Percentiles rank a stretch among this genome's conserved stretches.
phyloP scores from a whole-genome alignment of 2,329 filamentous ascomycete genomes.

The Beauveria bassiana region DNA sequence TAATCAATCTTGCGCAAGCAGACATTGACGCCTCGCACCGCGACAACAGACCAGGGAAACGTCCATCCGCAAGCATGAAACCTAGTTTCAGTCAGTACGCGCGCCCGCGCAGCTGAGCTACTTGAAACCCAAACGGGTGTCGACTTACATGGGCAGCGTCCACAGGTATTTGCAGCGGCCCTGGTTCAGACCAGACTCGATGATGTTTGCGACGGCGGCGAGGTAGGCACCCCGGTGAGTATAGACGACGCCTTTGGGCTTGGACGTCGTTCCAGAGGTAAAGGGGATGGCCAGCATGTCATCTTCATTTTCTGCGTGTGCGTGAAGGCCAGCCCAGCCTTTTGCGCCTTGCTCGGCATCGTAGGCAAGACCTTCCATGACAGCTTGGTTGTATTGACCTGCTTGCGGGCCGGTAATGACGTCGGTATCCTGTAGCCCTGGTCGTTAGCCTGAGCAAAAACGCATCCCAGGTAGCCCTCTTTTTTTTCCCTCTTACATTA shows the following conservation, averaged over 20 bases:
- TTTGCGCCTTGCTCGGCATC: constrained; percentile 58
- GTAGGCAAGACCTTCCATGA: constrained; percentile 69
- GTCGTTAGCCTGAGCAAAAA: background rate
- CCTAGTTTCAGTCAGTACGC: constrained; percentile 23
- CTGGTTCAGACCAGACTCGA: constrained; percentile 78
- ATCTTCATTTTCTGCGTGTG: constrained; percentile 67
- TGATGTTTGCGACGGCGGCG: constrained; percentile 73
- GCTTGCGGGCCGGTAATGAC: constrained; percentile 62
- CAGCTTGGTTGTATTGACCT: constrained; percentile 75
- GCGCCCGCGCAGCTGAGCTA: too few relatives aligned
- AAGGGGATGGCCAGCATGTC: constrained; percentile 81
- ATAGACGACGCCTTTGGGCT: constrained; percentile 87
- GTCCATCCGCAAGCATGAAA: constrained; percentile 73
- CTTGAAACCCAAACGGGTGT: background rate
- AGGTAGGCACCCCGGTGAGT: constrained; percentile 85
- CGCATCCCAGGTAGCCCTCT: too few relatives aligned
- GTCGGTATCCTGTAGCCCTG: constrained; percentile 61
- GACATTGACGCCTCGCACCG: constrained; percentile 88
- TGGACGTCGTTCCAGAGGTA: constrained; percentile 86
- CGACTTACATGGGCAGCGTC: constrained; percentile 83
- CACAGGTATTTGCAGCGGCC: constrained; percentile 77
- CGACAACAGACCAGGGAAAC: constrained; percentile 88
- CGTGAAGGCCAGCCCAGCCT: constrained; percentile 71
- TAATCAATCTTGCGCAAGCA: constrained; percentile 95
- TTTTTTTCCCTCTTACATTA: constrained; percentile 27